Conservation (phyloP, 1,284 basidiomycete species). For the Ceratobasidium sp. region DNA sequence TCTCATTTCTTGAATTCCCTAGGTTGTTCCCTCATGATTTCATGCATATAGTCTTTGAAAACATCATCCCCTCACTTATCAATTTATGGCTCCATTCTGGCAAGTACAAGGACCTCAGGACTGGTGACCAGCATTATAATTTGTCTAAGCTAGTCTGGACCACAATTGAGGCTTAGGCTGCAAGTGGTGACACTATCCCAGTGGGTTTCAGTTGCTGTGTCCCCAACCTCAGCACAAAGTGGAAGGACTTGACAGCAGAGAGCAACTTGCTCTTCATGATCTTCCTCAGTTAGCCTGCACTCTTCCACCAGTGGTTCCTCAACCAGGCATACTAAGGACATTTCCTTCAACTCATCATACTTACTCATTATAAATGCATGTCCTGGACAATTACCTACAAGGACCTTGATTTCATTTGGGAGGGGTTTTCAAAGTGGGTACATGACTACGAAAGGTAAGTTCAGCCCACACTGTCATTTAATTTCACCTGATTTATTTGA, state of each 20-base stretch:
- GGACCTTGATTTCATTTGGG: conserved; percentile 54
- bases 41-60: conserved; percentile 48
- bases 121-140: neutral
- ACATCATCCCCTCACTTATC: conserved; percentile 43
- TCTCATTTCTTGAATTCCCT: conserved; percentile 33
- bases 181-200: conserved; percentile 56
- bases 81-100: conserved; percentile 31
- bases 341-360: conserved; percentile 57
- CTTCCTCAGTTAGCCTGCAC: conserved; percentile 58
- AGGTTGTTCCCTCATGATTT: conserved; percentile 48
- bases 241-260: conserved; percentile 53
- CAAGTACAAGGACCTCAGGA: neutral
- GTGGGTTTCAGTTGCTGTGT: conserved; percentile 56
- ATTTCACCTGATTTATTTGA: conserved; percentile 11
- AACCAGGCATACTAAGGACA: conserved; percentile 58
- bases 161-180: conserved; percentile 56
- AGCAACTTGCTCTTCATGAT: conserved; percentile 57
- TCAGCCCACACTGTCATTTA: conserved; percentile 55
- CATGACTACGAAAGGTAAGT: conserved; percentile 58
- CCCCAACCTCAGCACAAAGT: conserved; percentile 57
- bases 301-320: conserved; percentile 55
- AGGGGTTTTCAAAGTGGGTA: conserved; percentile 60
- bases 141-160: conserved; percentile 55
- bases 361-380: conserved; percentile 60
- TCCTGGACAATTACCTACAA: conserved; percentile 56